Evolutionary conservation across 1,284 basidiomycete species (phyloP), one percentile per base, ranked within the genome.

Genomic region (Rhodotorula glutinis): DNA sequence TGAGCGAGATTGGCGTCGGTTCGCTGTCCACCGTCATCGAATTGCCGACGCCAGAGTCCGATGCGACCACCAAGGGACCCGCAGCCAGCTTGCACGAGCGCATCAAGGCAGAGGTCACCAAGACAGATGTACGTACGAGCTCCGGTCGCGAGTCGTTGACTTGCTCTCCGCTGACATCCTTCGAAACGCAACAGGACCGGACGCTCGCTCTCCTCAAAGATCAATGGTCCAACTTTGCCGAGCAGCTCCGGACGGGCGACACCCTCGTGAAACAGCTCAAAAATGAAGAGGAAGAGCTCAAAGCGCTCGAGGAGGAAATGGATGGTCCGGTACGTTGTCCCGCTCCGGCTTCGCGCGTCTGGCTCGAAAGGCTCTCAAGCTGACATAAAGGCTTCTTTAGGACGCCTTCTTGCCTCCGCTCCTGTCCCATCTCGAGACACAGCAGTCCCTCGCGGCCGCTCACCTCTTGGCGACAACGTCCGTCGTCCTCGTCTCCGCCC

Each of bases 381-480:
- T 38, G 33, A 38, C 33, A 38, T 11, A 5, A 11, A 38, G 33
- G 33, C 7, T 38, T 38, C 10, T 0, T 7, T 49, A 65, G 69
- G 52, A 61, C 23, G 63, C 71, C 13, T 63, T 72, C 60, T 11
- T 73, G 3, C 72, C 72, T 11, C 52, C 49, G 0, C 65, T 73
- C 19, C 38, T 69, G 19, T 52, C 63, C 14, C 60, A 59, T 5
- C 60, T 73, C 33, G 51, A 53, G 27, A 10, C 62, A 13, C 72
- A 71, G 55, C 65, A 68, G 19, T 25, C 57, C 7, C 67, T 73
- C 53, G 40, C 63, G 10, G 54, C 63, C 13, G 43, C 72, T 11
- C 65, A 71, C 58, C n/a, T 63, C 10, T 38, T 54, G 30, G 27
- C 61, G 13, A 53, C 57, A 16, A 55, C 66, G 41, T 60, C 64